phyloP scores from a whole-genome alignment of 2,329 filamentous ascomycete genomes.

The Colletotrichum sp. region DNA sequence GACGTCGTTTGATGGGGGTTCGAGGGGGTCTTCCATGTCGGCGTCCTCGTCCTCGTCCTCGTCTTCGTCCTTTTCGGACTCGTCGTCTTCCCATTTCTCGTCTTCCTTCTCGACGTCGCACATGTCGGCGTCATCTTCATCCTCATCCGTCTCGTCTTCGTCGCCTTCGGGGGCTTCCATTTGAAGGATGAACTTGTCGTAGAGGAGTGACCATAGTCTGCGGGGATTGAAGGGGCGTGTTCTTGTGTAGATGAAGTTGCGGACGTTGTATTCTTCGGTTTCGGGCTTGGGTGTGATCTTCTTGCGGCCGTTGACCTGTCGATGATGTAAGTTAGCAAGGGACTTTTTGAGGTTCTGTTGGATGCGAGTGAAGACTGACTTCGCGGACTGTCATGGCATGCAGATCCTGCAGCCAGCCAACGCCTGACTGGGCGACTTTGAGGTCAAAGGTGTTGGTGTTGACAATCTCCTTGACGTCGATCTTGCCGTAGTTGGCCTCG shows the following conservation, averaged over 20 bases:
- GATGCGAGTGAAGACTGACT: conserved; percentile 34
- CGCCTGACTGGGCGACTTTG: conserved; percentile 65
- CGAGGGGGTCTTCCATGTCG: conserved; percentile 29
- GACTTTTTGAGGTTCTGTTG: background rate
- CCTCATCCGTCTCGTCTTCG: conserved; percentile 11
- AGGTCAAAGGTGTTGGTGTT: conserved; percentile 71
- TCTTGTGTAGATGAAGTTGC: conserved; percentile 72
- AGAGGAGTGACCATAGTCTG: conserved; percentile 48
- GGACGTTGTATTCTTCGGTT: conserved; percentile 75
- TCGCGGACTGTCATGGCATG: conserved; percentile 70
- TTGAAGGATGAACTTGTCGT: conserved; percentile 57
- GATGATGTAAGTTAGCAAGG: background rate
- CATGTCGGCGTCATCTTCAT: conserved; percentile 35
- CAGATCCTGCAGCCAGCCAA: conserved; percentile 73
- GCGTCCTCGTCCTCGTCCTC: conserved; percentile 24
- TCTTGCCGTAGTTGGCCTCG: conserved; percentile 61
- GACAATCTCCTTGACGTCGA: conserved; percentile 68
- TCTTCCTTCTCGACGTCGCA: conserved; percentile 22
- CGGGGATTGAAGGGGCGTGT: conserved; percentile 58
- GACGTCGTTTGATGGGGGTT: conserved; percentile 40
- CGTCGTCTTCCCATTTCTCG: conserved; percentile 31
- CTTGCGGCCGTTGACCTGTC: conserved; percentile 51
- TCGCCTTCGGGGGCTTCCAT: conserved; percentile 45
- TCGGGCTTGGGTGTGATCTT: conserved; percentile 70
- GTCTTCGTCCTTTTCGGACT: conserved; percentile 29